Evolutionary conservation across 257 asterid species (phyloP).

Genomic region (Linaria vulgaris): DNA sequence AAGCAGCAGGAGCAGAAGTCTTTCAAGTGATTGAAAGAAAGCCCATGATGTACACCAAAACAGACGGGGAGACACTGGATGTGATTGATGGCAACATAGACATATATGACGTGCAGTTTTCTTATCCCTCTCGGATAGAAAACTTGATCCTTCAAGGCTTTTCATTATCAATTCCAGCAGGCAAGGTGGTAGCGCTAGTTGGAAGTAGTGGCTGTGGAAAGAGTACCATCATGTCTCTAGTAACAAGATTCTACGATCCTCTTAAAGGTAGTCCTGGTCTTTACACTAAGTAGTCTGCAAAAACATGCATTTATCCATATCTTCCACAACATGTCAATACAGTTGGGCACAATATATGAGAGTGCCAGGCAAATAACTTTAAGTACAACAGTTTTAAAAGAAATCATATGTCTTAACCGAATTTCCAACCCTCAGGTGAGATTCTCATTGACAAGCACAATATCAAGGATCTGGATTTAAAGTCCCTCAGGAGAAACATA

Average conservation of each 20-base stretch:
- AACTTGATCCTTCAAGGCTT: slow-evolving; percentile 61
- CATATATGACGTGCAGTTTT: slow-evolving; percentile 54
- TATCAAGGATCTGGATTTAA: slow-evolving; percentile 69
- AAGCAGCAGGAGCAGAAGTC: slow-evolving; percentile 85
- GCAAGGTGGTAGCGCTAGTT: slow-evolving; percentile 70
- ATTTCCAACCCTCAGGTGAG: slow-evolving; percentile 44
- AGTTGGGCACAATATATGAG: background rate
- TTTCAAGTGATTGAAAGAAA: slow-evolving; percentile 66
- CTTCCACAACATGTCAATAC: slow-evolving; percentile 1
- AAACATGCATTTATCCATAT: slow-evolving; percentile 6
- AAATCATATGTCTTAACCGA: slow-evolving; percentile 28
- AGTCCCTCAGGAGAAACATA: slow-evolving; percentile 65
- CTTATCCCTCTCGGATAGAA: slow-evolving; percentile 70
- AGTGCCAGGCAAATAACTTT: slow-evolving; percentile 13
- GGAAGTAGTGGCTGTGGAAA: slow-evolving; percentile 87
- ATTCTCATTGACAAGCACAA: slow-evolving; percentile 63
- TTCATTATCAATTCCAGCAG: slow-evolving; percentile 76
- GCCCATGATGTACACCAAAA: slow-evolving; percentile 46
- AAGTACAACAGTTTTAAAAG: slow-evolving; percentile 8
- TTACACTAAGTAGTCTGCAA: slow-evolving; percentile 13
- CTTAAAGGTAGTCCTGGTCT: slow-evolving; percentile 40
- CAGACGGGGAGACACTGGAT: slow-evolving; percentile 43
- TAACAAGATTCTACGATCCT: slow-evolving; percentile 74
- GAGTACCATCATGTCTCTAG: slow-evolving; percentile 76
- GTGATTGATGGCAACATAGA: slow-evolving; percentile 53